Evolutionary conservation across 75 land plant species (phyloP).

Genomic region (Azolla pinnata): DNA sequence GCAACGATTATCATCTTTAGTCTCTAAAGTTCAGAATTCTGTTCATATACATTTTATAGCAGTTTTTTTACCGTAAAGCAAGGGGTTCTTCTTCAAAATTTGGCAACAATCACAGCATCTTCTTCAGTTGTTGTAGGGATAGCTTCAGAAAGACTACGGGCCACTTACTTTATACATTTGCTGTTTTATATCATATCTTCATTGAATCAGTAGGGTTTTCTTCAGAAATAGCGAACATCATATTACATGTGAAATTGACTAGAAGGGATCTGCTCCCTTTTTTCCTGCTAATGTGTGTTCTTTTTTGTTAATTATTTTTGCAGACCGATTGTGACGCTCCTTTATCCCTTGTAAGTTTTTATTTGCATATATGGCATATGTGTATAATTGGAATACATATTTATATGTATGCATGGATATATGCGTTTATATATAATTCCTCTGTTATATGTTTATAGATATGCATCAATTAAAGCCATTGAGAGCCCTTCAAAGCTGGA

Average conservation of each 20-base stretch:
- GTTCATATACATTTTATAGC: too few species aligned
- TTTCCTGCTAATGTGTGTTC: neutral
- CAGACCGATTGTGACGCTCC: constrained; percentile 59
- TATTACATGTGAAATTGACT: neutral
- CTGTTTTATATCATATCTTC: too few species aligned
- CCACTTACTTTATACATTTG: too few species aligned
- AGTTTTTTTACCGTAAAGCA: neutral
- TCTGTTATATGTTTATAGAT: constrained; percentile 20
- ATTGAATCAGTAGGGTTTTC: too few species aligned
- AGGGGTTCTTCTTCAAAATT: neutral
- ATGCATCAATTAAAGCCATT: constrained; percentile 56
- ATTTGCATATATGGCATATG: neutral
- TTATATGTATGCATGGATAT: neutral
- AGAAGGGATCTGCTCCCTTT: neutral
- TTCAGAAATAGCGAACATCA: too few species aligned
- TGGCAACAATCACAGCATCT: neutral
- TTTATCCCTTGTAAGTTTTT: constrained; percentile 64
- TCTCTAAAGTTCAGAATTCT: too few species aligned
- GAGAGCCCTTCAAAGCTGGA: constrained; percentile 67
- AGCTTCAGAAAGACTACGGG: neutral
- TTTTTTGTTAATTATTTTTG: constrained; percentile 11
- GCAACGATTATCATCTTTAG: too few species aligned
- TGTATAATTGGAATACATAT: neutral
- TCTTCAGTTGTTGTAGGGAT: neutral
- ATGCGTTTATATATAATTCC: neutral